Evolutionary conservation across 2,329 filamentous ascomycete genomes (phyloP).

Genomic region (Tolypocladium paradoxum): DNA sequence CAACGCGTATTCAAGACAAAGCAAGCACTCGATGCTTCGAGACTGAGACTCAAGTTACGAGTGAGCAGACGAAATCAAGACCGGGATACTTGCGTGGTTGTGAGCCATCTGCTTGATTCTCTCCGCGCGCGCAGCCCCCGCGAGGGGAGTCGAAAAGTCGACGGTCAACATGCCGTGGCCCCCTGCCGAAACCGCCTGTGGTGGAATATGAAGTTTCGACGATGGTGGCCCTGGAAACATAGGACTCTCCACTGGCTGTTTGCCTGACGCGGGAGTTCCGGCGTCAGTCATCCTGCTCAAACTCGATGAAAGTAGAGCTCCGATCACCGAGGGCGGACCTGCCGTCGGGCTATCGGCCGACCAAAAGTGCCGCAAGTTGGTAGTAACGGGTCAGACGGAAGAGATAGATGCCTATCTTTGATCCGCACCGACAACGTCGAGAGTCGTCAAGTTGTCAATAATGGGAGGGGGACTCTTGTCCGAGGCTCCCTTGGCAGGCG

Average conservation of each 20-base stretch:
- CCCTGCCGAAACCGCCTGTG: not conserved
- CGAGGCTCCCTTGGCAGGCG: not conserved
- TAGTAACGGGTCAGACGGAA: not conserved
- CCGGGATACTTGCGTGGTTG: conserved; percentile 21
- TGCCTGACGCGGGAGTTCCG: not conserved
- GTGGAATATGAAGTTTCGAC: not conserved
- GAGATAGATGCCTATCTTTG: not conserved
- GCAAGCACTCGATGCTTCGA: not conserved
- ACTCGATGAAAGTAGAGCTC: not conserved
- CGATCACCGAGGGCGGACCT: not conserved
- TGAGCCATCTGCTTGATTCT: conserved; percentile 27
- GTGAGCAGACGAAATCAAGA: not conserved
- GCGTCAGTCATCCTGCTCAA: not conserved
- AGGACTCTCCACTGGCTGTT: not conserved
- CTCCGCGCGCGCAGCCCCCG: conserved; percentile 22
- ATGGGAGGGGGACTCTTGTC: not conserved
- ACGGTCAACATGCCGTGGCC: conserved; percentile 22
- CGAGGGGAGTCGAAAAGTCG: conserved; percentile 28
- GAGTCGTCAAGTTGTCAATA: not conserved
- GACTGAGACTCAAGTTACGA: not conserved
- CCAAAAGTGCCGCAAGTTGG: not conserved
- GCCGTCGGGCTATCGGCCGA: not conserved
- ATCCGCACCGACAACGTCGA: not conserved
- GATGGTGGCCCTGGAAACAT: not conserved
- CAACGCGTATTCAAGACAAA: not conserved